Evolutionary conservation across 116 monocot species (phyloP), one percentile per base, ranked within the genome.

Genomic region (Iris pallida): DNA sequence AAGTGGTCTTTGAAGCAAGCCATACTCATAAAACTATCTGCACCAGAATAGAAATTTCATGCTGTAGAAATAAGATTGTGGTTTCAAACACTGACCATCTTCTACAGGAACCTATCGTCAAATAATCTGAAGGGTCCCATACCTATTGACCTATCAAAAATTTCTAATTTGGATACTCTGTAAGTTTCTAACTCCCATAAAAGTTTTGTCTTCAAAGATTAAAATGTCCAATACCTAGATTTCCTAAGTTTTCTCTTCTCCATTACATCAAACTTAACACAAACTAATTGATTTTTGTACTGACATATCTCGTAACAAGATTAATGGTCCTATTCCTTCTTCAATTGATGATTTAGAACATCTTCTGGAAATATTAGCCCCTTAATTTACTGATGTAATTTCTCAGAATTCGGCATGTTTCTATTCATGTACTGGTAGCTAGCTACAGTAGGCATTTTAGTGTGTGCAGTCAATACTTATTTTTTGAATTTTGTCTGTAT

Each of bases 281-380:
- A 61, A 66, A 44, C 8, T 30, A 41, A 15, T 11, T 10, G 19
- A 62, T 61, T 30, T 63, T 16, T 63, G 57, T 72, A 94, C 90
- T 63, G 94, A 94, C 59, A 61, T 94, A 30, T 94, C 90, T 9
- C 68, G 18, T 45, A 94, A 94, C 71, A 75, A 84, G 71, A 82
- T 94, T 12, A 73, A 48, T n/a, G 94, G 94, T 3, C 64, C 79
- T 7, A 90, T 94, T 64, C 85, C 90, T 61, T 87, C 94, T 11
- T 87, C 85, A 4, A 67, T 94, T 61, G 94, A 90, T 76, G 85
- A 82, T 65, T 67, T 94, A 8, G 94, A 94, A 59, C 94, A 94
- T 76, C 90, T 94, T 19, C 66, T 94, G 48, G 90, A 85, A 79
- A 19, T 94, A 90, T 94, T 76, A 59, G 80, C 40, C 55, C 58